These are phyloP conservation scores for Euphorbia tirucalli DNA, from an alignment of 345 rosid species.

Conservation along the genomic window DNA sequence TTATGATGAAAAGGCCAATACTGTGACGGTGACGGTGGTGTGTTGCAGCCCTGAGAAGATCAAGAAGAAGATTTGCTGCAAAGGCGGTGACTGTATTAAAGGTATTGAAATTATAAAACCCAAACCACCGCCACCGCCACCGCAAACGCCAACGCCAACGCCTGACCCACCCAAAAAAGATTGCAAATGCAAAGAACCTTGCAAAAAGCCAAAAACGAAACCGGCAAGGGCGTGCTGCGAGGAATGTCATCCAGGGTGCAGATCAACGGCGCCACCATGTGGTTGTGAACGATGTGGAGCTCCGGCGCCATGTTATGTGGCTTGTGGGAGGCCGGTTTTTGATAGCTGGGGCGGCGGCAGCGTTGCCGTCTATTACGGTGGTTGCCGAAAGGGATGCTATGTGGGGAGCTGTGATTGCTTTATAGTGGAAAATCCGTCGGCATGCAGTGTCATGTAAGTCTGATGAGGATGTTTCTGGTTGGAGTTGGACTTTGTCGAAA, in stretches of 20 bases:
- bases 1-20: constrained; percentile 64
- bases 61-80: constrained; percentile 48
- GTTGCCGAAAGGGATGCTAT: constrained; percentile 6
- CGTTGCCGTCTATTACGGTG: not conserved
- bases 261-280: constrained; percentile 1
- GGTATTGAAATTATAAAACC: constrained; percentile 59
- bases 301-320: constrained; percentile 10
- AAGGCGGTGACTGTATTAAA: constrained; percentile 54
- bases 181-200: constrained; percentile 16
- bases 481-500: not conserved
- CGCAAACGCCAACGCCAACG: too few relatives aligned
- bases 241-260: constrained; percentile 10
- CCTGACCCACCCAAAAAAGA: too few relatives aligned
- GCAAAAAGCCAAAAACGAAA: not conserved
- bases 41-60: constrained; percentile 79
- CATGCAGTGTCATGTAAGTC: constrained; percentile 31
- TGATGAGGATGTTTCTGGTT: not conserved
- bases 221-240: constrained; percentile 12
- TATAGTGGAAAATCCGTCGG: constrained; percentile 26
- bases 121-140: too few relatives aligned
- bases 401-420: constrained; percentile 15
- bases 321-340: constrained; percentile 32
- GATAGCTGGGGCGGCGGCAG: constrained; percentile 22
- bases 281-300: constrained; percentile 2
- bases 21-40: constrained; percentile 59